Evolutionary conservation across 1,139 yeast genomes (phyloP), one percentile per base, ranked within the genome.

Genomic region (Kluyveromyces sp.): DNA sequence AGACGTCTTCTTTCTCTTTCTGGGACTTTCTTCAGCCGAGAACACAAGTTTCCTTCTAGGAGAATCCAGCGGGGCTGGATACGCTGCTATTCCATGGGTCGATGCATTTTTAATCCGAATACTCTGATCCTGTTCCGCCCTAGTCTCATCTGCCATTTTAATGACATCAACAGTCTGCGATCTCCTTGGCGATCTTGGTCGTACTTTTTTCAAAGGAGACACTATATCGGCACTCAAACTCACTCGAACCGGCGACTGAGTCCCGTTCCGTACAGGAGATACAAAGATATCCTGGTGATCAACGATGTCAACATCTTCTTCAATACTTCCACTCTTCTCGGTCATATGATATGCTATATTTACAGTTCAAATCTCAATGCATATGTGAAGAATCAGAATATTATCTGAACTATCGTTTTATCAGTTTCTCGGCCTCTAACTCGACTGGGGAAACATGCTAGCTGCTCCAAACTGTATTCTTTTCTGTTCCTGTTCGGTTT

Each of bases 251-350:
- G 36, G 36, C 4, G 44, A 39, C 15, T 20, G 15, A 26, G 3
- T 3, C n/a, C 31, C 31, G 16, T n/a, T 12, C 39, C 47, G 54
- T 3, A 50, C 41, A 3, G 61, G 61, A 3, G 58, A 53, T 2
- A 57, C 49, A 19, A 52, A 38, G 6, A 57, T 54, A 41, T 55
- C 61, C 8, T 32, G 44, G 42, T 57, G 60, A 11, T 37, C 45
- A 8, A 52, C 51, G 34, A 56, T 50, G 42, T 51, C 60, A 18
- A 26, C 16, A 15, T 17, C 26, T 3, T 33, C 33, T 22, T 36
- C 20, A 16, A 36, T 15, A 4, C 9, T 16, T 8, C 13, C 16
- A 12, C 12, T 15, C 13, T 30, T 7, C 12, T 30, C 16, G 9
- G 33, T 30, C 33, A 30, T 30, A 6, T 30, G n/a, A n/a, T 22